A percentile compares a stretch with the other conserved stretches of the same genome.
phyloP scores from a whole-genome alignment of 176 grass and related monocot genomes.

The Carex pumila region DNA sequence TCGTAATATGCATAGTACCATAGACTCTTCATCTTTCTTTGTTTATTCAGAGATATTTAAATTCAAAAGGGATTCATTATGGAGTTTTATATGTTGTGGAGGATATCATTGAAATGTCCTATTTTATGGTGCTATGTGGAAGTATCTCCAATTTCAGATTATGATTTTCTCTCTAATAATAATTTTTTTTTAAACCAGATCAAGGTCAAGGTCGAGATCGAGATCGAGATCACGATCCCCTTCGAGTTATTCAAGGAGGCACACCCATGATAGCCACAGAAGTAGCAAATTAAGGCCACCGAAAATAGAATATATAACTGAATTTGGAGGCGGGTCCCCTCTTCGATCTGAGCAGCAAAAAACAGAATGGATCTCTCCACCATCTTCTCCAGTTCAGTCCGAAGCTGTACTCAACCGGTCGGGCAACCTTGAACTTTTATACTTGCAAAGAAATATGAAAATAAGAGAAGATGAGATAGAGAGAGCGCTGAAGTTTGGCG shows the following conservation, averaged over 20 bases:
- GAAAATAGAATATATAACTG: slow-evolving; percentile 95
- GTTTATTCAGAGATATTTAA: background rate
- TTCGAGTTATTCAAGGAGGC: slow-evolving; percentile 55
- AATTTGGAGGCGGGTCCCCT: slow-evolving; percentile 75
- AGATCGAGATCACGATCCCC: slow-evolving; percentile 75
- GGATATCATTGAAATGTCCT: background rate
- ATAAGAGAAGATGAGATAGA: slow-evolving; percentile 15
- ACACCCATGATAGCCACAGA: slow-evolving; percentile 64
- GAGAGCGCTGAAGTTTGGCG: background rate
- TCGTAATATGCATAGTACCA: too few relatives aligned
- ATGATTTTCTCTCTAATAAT: background rate
- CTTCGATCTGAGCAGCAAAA: slow-evolving; percentile 32
- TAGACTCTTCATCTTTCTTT: background rate
- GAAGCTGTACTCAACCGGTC: slow-evolving; percentile 60
- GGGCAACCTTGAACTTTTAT: slow-evolving; percentile 83
- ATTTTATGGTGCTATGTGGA: background rate
- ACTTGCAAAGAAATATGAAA: slow-evolving; percentile 66
- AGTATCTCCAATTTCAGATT: background rate
- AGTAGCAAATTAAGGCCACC: slow-evolving; percentile 63
- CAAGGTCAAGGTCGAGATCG: slow-evolving; percentile 30
- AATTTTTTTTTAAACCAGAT: slow-evolving; percentile 28
- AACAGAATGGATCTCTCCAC: slow-evolving; percentile 76
- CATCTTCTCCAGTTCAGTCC: slow-evolving; percentile 89
- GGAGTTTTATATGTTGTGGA: background rate
- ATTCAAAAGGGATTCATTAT: background rate